Percentiles rank a stretch among this genome's conserved stretches.
These are phyloP conservation scores for Grigorovia yakushimaensis DNA, from an alignment of 805 yeast species.

Conservation along the genomic window DNA sequence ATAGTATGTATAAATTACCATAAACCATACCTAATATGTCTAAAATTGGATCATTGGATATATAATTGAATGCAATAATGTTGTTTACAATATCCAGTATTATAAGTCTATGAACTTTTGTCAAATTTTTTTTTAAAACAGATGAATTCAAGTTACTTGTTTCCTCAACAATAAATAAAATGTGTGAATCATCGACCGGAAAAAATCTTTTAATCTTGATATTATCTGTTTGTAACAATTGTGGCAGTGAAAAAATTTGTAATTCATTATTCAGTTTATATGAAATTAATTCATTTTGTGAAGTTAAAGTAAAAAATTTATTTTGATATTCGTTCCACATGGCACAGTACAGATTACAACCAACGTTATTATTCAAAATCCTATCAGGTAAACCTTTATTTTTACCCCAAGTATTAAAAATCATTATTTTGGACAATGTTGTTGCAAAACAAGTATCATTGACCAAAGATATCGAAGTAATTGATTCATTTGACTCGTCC, in stretches of 20 bases:
- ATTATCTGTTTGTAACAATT: conserved; percentile 40
- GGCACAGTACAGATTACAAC: conserved; percentile 36
- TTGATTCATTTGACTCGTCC: conserved; percentile 52
- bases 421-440: conserved; percentile 61
- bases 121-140: conserved; percentile 24
- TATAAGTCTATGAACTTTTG: conserved; percentile 42
- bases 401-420: conserved; percentile 70
- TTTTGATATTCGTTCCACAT: conserved; percentile 34
- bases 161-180: conserved; percentile 50
- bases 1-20: conserved; percentile 46
- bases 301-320: conserved; percentile 48
- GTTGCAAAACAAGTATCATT: conserved; percentile 53
- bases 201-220: conserved; percentile 40
- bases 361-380: conserved; percentile 35
- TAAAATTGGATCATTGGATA: conserved; percentile 55
- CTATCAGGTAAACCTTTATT: conserved; percentile 55
- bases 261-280: conserved; percentile 49
- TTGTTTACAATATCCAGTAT: conserved; percentile 64
- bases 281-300: conserved; percentile 30
- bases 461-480: conserved; percentile 62
- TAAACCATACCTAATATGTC: conserved; percentile 34
- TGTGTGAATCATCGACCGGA: conserved; percentile 42
- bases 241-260: conserved; percentile 26
- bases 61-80: conserved; percentile 57
- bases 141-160: conserved; percentile 26